Conservation (phyloP, 805 yeast genomes). For the Osmozyma mogii region DNA sequence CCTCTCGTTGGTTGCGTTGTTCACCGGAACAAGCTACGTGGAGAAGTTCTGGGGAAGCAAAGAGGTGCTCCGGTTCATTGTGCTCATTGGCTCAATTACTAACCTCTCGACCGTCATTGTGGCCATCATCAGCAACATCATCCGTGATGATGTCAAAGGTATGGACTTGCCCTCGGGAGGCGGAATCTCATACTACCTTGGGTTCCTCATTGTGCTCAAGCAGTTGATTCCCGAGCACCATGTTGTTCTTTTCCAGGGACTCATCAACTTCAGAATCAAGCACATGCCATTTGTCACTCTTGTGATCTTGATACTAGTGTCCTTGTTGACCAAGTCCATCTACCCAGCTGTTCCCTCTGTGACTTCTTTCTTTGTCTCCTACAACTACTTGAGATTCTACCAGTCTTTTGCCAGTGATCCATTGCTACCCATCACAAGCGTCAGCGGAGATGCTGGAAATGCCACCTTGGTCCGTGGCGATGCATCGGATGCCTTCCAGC, state of each 20-base stretch:
- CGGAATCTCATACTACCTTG: conserved; percentile 44
- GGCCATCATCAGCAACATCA: conserved; percentile 30
- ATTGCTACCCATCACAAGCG: conserved; percentile 39
- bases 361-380: conserved; percentile 57
- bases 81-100: conserved; percentile 48
- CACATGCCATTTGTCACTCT: conserved; percentile 48
- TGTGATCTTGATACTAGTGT: conserved; percentile 27
- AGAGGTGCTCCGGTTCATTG: conserved; percentile 43
- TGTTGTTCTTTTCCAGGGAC: conserved; percentile 38
- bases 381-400: conserved; percentile 73
- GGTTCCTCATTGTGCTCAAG: conserved; percentile 49
- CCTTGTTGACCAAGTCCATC: conserved; percentile 24
- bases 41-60: conserved; percentile 44
- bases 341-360: conserved; percentile 51
- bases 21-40: conserved; percentile 36
- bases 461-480: conserved; percentile 51
- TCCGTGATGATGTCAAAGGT: conserved; percentile 25
- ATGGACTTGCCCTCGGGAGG: conserved; percentile 44
- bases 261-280: conserved; percentile 45
- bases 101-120: conserved; percentile 44
- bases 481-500: conserved; percentile 82
- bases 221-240: conserved; percentile 54
- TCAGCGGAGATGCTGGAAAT: conserved; percentile 16
- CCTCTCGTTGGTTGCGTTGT: conserved; percentile 29
- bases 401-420: conserved; percentile 53